Evolutionary conservation across 192 early-diverging fungal genomes (phyloP).

Genomic region (Linnemannia hyalina): DNA sequence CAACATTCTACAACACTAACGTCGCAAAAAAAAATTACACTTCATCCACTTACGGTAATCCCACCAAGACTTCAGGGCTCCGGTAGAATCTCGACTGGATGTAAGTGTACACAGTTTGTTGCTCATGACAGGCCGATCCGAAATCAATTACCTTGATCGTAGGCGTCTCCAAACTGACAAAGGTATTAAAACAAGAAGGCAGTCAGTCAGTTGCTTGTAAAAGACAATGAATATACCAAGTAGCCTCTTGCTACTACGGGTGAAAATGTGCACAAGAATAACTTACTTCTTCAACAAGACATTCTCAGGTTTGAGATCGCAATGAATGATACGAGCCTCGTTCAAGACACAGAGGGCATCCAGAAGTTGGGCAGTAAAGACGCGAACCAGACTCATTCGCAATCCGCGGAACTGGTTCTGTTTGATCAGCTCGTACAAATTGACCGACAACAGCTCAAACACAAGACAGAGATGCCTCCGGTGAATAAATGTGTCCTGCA

Average conservation of each 20-base stretch:
- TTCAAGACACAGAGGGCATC: constrained; percentile 90
- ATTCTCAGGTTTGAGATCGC: constrained; percentile 99
- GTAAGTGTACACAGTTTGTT: constrained; percentile 96
- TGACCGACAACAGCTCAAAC: constrained; percentile 97
- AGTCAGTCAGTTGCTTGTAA: not conserved
- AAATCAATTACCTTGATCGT: constrained; percentile 99
- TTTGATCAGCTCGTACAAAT: constrained; percentile 98
- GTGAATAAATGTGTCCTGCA: constrained; percentile 94
- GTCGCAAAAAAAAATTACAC: not conserved
- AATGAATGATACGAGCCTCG: constrained; percentile 94
- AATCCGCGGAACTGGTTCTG: constrained; percentile 97
- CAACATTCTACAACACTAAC: not conserved
- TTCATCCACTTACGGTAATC: constrained; percentile 71
- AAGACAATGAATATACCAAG: not conserved
- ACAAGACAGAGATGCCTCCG: constrained; percentile 94
- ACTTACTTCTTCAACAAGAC: constrained; percentile 88
- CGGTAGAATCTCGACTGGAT: constrained; percentile 99
- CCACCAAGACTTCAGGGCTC: constrained; percentile 95
- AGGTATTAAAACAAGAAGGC: not conserved
- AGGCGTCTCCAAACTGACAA: constrained; percentile 84
- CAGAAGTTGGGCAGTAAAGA: constrained; percentile 94
- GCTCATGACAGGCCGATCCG: constrained; percentile 97
- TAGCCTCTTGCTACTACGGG: too few relatives aligned
- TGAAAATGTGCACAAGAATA: not conserved
- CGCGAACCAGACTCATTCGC: constrained; percentile 92